Base-by-base conservation (phyloP, 306 rosid species). In the Inga leiocalycina region DNA sequence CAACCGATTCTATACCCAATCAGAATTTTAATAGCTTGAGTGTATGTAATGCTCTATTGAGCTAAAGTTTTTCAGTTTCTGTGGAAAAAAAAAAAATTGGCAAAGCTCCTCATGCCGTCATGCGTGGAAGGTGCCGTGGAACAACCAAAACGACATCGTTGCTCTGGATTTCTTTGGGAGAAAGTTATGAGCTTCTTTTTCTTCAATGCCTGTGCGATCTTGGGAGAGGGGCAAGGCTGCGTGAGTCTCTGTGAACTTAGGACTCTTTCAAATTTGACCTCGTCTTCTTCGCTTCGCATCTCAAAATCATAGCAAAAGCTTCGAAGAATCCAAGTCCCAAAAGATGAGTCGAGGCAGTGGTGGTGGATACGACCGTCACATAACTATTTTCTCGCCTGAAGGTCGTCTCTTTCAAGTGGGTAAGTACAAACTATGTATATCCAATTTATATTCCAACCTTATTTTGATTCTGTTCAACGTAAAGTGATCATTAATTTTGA, bases 301-400 rank as follows among this genome's bases (percentile, higher is more conserved):
- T 3, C 61, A 27, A 64, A 78, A 48, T 67, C 52, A 24, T 20
- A 13, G 41, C 3, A 72, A 72, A 78, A 68, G 85, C 32, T 46
- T 5, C 5, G 22, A 52, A 30, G 24, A 72, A 27, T 72, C 57
- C 37, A 22, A 45, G 13, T 27, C 80, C 12, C 12, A 82, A 75
- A 72, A 45, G 52, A 91, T 89, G 95, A 91, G 95, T 86, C 87
- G 94, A 74, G 94, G 98, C 75, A 96, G 99, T 46, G 99, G 99
- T 83, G 99, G 97, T 13, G 98, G 99, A 34, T 96, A 96, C 46
- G 98, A 96, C 64, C 98, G 99, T 64, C 99, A 96, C 80, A 96
- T 96, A 86, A 96, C 99, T 20, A 96, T 96, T 74, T 96, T 96
- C 94, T 96, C 99, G 15, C 99, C 99, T 0, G 99, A 96, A 75